Percentiles rank a stretch among this genome's conserved stretches.
phyloP scores from a whole-genome alignment of 306 rosid species.

The Pachyrhizus erosus region DNA sequence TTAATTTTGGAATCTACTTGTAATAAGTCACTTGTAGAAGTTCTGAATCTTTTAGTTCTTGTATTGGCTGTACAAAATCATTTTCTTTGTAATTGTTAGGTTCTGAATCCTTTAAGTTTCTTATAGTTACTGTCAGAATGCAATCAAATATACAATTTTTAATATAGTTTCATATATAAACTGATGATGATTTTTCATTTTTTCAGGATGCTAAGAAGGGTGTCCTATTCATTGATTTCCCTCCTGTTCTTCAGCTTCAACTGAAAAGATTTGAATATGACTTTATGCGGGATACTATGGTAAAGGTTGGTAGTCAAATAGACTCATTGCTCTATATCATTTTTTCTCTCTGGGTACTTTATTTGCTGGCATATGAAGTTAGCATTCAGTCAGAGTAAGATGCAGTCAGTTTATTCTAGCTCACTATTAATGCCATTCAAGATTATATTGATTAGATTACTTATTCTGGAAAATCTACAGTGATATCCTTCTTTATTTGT shows the following conservation, averaged over 20 bases:
- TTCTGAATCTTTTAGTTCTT: neutral
- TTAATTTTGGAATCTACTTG: slow-evolving; percentile 6
- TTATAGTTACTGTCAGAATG: slow-evolving; percentile 17
- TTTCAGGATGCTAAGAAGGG: slow-evolving; percentile 99
- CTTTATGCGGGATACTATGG: slow-evolving; percentile 98
- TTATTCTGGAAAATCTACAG: slow-evolving; percentile 24
- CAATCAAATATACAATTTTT: slow-evolving; percentile 6
- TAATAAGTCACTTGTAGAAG: neutral
- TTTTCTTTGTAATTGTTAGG: slow-evolving; percentile 43
- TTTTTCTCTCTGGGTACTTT: slow-evolving; percentile 22
- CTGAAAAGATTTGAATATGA: slow-evolving; percentile 97
- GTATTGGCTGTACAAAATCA: neutral
- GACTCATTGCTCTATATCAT: slow-evolving; percentile 12
- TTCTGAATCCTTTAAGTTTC: slow-evolving; percentile 23
- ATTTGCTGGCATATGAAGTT: slow-evolving; percentile 17
- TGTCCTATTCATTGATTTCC: slow-evolving; percentile 91
- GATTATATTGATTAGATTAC: slow-evolving; percentile 21
- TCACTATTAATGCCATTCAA: slow-evolving; percentile 28
- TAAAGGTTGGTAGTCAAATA: slow-evolving; percentile 71
- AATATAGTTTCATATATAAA: slow-evolving; percentile 4
- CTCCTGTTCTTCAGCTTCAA: slow-evolving; percentile 99
- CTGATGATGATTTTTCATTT: slow-evolving; percentile 32
- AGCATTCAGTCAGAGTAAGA: slow-evolving; percentile 30
- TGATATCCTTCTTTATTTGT: slow-evolving; percentile 7
- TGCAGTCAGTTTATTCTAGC: neutral